Evolutionary conservation across 306 rosid genomes (phyloP).

Genomic region (Inga leiocalycina): DNA sequence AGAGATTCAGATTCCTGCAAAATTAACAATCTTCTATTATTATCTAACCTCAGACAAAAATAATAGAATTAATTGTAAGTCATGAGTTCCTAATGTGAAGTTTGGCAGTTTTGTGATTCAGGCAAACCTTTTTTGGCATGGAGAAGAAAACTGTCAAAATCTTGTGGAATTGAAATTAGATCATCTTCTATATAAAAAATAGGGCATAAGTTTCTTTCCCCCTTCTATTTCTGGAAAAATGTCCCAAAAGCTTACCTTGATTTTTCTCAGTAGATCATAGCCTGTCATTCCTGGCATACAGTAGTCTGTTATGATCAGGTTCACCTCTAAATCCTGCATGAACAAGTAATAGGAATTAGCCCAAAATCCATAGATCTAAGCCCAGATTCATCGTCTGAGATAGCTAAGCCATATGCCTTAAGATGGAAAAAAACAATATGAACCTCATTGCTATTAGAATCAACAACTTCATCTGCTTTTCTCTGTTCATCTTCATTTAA

Average conservation of each 20-base stretch:
- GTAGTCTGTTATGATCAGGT: slow-evolving; percentile 84
- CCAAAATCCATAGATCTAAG: slow-evolving; percentile 16
- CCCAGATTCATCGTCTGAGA: slow-evolving; percentile 13
- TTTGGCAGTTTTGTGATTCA: background rate
- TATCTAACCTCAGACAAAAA: slow-evolving; percentile 13
- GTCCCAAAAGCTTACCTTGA: slow-evolving; percentile 54
- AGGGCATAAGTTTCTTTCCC: background rate
- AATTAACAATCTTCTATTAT: slow-evolving; percentile 27
- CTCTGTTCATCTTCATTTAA: slow-evolving; percentile 54
- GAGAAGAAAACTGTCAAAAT: background rate
- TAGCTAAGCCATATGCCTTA: background rate
- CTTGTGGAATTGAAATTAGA: background rate
- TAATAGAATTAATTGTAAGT: background rate
- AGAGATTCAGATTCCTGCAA: slow-evolving; percentile 78
- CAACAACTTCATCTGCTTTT: slow-evolving; percentile 32
- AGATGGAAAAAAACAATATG: slow-evolving; percentile 6
- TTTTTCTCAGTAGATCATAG: slow-evolving; percentile 77
- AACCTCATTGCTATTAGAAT: slow-evolving; percentile 51
- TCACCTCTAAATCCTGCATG: slow-evolving; percentile 63
- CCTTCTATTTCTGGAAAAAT: background rate
- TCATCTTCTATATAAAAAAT: background rate
- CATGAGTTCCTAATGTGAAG: background rate
- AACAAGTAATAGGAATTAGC: slow-evolving; percentile 22
- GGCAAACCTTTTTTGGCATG: background rate
- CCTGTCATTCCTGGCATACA: slow-evolving; percentile 98